phyloP scores from a whole-genome alignment of 1,284 basidiomycete species.

The Peniophora sp. region DNA sequence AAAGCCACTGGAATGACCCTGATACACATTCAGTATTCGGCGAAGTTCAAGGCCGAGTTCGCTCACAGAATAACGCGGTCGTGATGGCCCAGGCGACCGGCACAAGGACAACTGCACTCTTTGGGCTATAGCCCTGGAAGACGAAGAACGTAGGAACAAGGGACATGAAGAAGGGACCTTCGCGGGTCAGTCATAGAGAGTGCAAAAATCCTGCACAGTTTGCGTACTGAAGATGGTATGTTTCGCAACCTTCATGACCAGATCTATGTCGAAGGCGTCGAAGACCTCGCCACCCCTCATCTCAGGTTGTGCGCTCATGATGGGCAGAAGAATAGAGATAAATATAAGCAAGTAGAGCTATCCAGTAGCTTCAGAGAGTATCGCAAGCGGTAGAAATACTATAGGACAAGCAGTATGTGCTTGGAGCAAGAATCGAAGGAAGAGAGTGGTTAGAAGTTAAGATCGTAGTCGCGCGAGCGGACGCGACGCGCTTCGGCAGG shows the following conservation, averaged over 20 bases:
- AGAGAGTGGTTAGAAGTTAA: no score
- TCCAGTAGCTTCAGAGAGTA: neutral
- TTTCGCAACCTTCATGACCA: slow-evolving; percentile 66
- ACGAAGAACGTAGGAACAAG: slow-evolving; percentile 71
- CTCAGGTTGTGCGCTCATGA: neutral
- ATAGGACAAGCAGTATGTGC: neutral
- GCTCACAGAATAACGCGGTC: slow-evolving; percentile 62
- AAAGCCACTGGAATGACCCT: slow-evolving; percentile 69
- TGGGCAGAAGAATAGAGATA: neutral
- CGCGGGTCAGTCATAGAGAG: slow-evolving; percentile 1
- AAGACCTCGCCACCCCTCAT: slow-evolving; percentile 31
- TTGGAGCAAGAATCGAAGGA: no score
- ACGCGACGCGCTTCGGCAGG: no score
- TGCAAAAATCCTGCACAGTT: slow-evolving; percentile 18
- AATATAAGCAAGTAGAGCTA: neutral
- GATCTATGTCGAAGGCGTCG: slow-evolving; percentile 64
- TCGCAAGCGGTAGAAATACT: neutral
- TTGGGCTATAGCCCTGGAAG: slow-evolving; percentile 53
- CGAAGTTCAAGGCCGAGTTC: slow-evolving; percentile 1
- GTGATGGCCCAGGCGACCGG: slow-evolving; percentile 40
- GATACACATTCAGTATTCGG: neutral
- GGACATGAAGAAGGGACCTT: slow-evolving; percentile 76
- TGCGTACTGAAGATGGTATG: slow-evolving; percentile 75
- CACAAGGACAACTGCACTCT: slow-evolving; percentile 42
- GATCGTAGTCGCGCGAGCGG: no score